Percentiles rank a stretch among this genome's conserved stretches.
phyloP scores from a whole-genome alignment of 169 alveolate species.

The Plasmodium coatneyi region DNA sequence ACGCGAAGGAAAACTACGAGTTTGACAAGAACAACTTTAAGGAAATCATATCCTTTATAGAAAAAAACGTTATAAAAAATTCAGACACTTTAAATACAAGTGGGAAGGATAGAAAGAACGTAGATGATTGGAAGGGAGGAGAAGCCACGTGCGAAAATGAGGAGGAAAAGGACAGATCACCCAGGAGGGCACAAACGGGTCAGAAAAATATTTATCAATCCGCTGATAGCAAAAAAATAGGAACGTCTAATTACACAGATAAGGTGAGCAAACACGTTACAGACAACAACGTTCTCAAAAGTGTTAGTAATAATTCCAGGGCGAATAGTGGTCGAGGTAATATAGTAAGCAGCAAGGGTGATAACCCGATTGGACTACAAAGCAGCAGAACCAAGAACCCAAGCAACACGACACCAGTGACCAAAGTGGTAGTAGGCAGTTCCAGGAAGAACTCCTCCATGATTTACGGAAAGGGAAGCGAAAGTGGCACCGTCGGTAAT shows the following conservation, averaged over 20 bases:
- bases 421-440: not conserved
- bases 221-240: not conserved
- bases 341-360: not conserved
- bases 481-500: not conserved
- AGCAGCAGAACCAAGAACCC: not conserved
- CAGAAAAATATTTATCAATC: slow-evolving; percentile 1
- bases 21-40: slow-evolving; percentile 46
- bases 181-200: not conserved
- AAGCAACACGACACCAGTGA: not conserved
- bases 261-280: not conserved
- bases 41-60: slow-evolving; percentile 58
- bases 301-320: not conserved
- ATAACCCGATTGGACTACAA: not conserved
- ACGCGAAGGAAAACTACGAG: not conserved
- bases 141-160: not conserved
- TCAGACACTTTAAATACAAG: not conserved
- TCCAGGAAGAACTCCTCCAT: not conserved
- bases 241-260: not conserved
- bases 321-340: not conserved
- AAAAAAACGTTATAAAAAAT: slow-evolving; percentile 59
- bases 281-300: not conserved
- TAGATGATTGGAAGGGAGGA: not conserved
- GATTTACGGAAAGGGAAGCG: slow-evolving; percentile 4
- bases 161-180: not conserved
- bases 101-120: not conserved